A percentile compares a stretch with the other conserved stretches of the same genome.
Evolutionary conservation across 139 green algal species (phyloP).

Genomic region (Spirogloea muscicola): DNA sequence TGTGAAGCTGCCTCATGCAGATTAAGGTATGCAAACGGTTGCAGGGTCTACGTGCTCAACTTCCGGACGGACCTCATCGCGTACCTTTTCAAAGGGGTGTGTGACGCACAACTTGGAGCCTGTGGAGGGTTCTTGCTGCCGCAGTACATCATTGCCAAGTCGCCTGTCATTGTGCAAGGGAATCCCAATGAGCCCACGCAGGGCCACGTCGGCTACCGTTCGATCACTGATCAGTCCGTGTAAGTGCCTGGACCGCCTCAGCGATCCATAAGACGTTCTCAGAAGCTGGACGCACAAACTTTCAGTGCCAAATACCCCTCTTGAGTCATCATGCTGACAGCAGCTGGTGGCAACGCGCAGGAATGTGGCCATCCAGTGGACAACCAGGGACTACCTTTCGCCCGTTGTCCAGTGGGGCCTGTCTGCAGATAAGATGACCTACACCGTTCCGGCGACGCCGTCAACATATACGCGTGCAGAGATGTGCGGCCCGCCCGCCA

Average conservation of each 20-base stretch:
- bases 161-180: background rate
- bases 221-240: background rate
- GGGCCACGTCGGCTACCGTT: background rate
- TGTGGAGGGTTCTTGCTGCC: background rate
- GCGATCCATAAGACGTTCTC: too few species aligned
- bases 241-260: too few species aligned
- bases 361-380: slow-evolving; percentile 51
- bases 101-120: background rate
- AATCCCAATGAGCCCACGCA: slow-evolving; percentile 2
- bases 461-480: background rate
- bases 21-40: too few species aligned
- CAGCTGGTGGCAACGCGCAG: too few species aligned
- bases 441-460: background rate
- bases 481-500: background rate
- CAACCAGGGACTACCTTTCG: slow-evolving; percentile 24
- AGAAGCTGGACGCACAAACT: too few species aligned
- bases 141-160: background rate
- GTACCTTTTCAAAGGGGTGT: background rate
- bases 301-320: too few species aligned
- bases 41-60: background rate
- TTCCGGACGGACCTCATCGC: background rate
- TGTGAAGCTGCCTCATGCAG: too few species aligned
- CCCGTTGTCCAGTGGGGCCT: slow-evolving; percentile 7
- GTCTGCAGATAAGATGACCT: background rate
- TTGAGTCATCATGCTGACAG: too few species aligned